Evolutionary conservation across 73 alveolate genomes (phyloP).

Genomic region (Paramecium primaurelia): DNA sequence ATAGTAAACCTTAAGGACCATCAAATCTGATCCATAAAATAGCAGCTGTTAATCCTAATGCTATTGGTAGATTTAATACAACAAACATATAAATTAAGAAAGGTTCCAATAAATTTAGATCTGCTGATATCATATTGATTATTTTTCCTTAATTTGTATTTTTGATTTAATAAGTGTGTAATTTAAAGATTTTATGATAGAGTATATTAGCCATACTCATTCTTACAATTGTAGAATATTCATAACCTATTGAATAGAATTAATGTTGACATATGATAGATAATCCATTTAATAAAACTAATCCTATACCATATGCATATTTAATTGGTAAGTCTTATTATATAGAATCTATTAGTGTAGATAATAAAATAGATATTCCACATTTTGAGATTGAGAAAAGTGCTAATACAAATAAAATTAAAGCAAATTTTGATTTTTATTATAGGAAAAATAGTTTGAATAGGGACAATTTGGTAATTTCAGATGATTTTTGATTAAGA

Average conservation of each 20-base stretch:
- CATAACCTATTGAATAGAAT: background rate
- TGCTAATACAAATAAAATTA: background rate
- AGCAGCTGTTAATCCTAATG: background rate
- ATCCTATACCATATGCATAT: background rate
- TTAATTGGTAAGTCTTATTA: background rate
- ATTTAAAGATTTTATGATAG: background rate
- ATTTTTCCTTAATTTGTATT: conserved; percentile 10
- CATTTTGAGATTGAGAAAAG: background rate
- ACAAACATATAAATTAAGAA: background rate
- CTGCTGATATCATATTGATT: conserved; percentile 3
- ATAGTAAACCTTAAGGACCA: background rate
- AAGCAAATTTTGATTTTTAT: background rate
- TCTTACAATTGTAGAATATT: background rate
- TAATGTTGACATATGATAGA: background rate
- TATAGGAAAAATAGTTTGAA: background rate
- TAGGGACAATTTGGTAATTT: background rate
- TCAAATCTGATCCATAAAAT: conserved; percentile 25
- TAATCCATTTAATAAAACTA: background rate
- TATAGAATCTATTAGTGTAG: background rate
- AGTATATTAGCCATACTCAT: conserved; percentile 16
- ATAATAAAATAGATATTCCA: background rate
- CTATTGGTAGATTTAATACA: background rate
- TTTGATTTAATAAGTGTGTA: background rate
- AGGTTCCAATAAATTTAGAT: background rate
- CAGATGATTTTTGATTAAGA: background rate